Conservation (phyloP, 1,139 yeast genomes). For the Geotrichum klebahnii region DNA sequence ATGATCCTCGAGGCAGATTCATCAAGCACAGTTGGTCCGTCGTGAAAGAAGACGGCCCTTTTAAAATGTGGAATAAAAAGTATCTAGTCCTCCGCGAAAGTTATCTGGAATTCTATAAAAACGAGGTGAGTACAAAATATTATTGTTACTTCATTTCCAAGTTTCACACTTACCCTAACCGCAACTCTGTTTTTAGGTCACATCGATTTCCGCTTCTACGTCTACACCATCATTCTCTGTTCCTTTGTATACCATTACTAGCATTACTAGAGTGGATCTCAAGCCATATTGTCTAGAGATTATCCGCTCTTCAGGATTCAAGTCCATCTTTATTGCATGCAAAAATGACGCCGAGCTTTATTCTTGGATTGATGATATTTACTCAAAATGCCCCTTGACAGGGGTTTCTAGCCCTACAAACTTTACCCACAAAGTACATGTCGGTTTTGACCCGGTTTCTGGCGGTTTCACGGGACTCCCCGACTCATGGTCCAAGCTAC, state of each 20-base stretch:
- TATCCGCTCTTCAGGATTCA: constrained; percentile 52
- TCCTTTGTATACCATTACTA: constrained; percentile 54
- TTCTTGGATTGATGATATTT: constrained; percentile 88
- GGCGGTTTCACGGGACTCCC: constrained; percentile 49
- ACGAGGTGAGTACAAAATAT: constrained; percentile 53
- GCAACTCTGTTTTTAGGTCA: constrained; percentile 12
- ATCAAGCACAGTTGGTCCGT: constrained; percentile 75
- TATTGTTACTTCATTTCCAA: too few species aligned
- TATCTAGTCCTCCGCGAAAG: constrained; percentile 73
- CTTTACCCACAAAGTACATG: constrained; percentile 47
- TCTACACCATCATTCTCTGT: constrained; percentile 46
- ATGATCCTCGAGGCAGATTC: constrained; percentile 21
- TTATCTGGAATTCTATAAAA: constrained; percentile 69
- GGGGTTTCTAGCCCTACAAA: constrained; percentile 54
- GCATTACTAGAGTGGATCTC: constrained; percentile 60
- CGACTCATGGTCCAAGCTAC: constrained; percentile 43
- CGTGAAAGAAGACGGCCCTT: constrained; percentile 78
- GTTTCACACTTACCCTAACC: too few species aligned
- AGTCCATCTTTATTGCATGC: constrained; percentile 69
- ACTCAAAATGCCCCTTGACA: constrained; percentile 77
- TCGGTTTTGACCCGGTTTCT: constrained; percentile 45
- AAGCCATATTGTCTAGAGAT: constrained; percentile 75
- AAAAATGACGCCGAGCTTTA: constrained; percentile 76
- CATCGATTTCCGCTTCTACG: constrained; percentile 19
- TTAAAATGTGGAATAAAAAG: constrained; percentile 84